Conservation (phyloP, 192 early-diverging fungal genomes). For the Coemansia sp. region DNA sequence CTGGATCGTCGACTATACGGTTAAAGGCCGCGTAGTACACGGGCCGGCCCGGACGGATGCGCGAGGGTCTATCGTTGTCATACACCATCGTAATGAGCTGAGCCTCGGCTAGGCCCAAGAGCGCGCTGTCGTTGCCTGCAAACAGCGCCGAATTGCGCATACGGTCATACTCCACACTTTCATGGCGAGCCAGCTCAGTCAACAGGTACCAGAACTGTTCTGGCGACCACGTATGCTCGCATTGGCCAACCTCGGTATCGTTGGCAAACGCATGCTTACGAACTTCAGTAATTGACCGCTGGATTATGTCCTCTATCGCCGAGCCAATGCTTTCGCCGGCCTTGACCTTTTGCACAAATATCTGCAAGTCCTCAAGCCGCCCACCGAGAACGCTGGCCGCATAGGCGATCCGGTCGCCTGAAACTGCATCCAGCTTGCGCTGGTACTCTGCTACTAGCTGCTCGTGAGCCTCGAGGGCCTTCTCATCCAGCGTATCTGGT, state of each 20-base stretch:
- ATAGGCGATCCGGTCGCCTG: slow-evolving; percentile 30
- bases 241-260: slow-evolving; percentile 37
- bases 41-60: slow-evolving; percentile 82
- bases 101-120: slow-evolving; percentile 86
- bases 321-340: slow-evolving; percentile 62
- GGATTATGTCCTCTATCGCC: slow-evolving; percentile 84
- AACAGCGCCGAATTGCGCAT: slow-evolving; percentile 82
- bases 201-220: slow-evolving; percentile 93
- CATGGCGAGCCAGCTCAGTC: slow-evolving; percentile 64
- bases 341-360: slow-evolving; percentile 88
- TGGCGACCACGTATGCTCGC: slow-evolving; percentile 71
- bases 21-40: slow-evolving; percentile 80
- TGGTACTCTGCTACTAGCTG: slow-evolving; percentile 12
- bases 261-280: slow-evolving; percentile 86
- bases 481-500: neutral
- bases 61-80: slow-evolving; percentile 78
- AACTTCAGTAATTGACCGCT: slow-evolving; percentile 79
- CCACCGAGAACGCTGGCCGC: slow-evolving; percentile 82
- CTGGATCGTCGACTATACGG: slow-evolving; percentile 69
- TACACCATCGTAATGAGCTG: slow-evolving; percentile 84
- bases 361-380: slow-evolving; percentile 85
- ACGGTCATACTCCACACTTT: slow-evolving; percentile 79
- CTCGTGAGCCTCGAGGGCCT: neutral
- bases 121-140: slow-evolving; percentile 77
- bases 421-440: slow-evolving; percentile 23